Evolutionary conservation across 2,329 filamentous ascomycete genomes (phyloP).

Genomic region (Ophiostoma himal-ulmi): DNA sequence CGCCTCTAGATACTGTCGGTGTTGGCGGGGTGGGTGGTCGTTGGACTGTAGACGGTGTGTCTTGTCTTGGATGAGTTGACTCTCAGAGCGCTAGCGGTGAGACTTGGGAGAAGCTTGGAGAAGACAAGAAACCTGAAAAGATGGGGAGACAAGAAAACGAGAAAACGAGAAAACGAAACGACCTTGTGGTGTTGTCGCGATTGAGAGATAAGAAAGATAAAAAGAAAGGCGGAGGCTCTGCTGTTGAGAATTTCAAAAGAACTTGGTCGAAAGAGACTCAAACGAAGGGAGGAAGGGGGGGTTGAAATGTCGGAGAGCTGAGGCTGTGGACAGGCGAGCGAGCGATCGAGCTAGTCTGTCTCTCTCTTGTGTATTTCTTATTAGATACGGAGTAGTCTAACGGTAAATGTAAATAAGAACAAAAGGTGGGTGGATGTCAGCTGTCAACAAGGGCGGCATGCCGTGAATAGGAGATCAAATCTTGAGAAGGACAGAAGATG

Average conservation of each 20-base stretch:
- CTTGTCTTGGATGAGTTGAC: neutral
- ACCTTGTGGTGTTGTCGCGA: neutral
- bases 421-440: neutral
- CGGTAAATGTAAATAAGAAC: conserved; percentile 9
- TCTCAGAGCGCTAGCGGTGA: neutral
- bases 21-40: neutral
- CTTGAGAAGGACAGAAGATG: neutral
- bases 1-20: neutral
- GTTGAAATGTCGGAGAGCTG: conserved; percentile 12
- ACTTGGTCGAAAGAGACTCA: neutral
- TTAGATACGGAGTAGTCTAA: conserved; percentile 8
- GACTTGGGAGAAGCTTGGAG: neutral
- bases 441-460: neutral
- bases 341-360: conserved; percentile 2
- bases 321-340: conserved; percentile 11
- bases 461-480: neutral
- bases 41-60: neutral
- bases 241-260: neutral
- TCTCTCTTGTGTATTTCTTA: conserved; percentile 1
- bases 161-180: neutral
- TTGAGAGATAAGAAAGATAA: neutral
- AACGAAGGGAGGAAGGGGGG: conserved; percentile 5
- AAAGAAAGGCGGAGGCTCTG: neutral
- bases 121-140: neutral
- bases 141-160: neutral